Evolutionary conservation across 306 rosid genomes (phyloP).

Genomic region (Dryas octopetala): DNA sequence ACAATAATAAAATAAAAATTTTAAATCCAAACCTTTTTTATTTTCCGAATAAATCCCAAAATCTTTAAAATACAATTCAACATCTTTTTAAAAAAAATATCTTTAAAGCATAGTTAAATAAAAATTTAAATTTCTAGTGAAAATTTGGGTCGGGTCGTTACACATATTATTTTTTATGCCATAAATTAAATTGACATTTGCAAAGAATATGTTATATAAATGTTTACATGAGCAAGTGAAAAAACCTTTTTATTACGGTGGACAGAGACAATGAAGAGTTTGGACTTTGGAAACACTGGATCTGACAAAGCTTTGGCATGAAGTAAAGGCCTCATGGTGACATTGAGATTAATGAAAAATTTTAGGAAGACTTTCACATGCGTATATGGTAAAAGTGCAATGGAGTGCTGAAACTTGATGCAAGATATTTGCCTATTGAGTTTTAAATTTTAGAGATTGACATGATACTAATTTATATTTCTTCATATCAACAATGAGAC

Average conservation of each 20-base stretch:
- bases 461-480: neutral
- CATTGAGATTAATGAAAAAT: conserved; percentile 85
- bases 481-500: neutral
- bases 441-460: conserved; percentile 7
- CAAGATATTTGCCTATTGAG: conserved; percentile 37
- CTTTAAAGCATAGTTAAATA: too few relatives aligned
- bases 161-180: too few relatives aligned
- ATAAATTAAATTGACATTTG: too few relatives aligned
- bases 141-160: fast-evolving
- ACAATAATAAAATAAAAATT: too few relatives aligned
- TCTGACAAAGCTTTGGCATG: conserved; percentile 94
- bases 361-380: conserved; percentile 75
- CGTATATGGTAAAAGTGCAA: conserved; percentile 80
- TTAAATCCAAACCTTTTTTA: too few relatives aligned
- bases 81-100: too few relatives aligned
- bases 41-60: too few relatives aligned
- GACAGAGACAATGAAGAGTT: conserved; percentile 82
- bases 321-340: conserved; percentile 97
- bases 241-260: conserved; percentile 49
- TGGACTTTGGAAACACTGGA: conserved; percentile 68
- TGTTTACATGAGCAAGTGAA: neutral
- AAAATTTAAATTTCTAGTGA: too few relatives aligned
- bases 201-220: too few relatives aligned
- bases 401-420: conserved; percentile 93
- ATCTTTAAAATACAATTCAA: too few relatives aligned